Evolutionary conservation across 2,329 filamentous ascomycete genomes (phyloP), one percentile per base, ranked within the genome.

Genomic region (Calcarisporium arbuscula): DNA sequence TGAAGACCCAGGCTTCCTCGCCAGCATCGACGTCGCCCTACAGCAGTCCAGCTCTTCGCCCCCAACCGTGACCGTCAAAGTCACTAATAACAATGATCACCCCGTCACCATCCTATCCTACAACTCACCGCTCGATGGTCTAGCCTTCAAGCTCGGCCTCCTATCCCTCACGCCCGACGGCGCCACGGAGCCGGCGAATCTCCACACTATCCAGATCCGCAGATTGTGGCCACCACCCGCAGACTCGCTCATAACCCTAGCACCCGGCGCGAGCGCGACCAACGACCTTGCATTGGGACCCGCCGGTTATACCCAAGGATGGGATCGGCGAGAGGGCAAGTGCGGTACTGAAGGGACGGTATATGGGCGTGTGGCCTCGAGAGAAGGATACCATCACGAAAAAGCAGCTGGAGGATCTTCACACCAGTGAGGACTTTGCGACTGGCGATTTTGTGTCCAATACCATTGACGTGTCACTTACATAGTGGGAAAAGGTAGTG

Each of bases 121-220:
- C 54, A 52, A 61, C 31, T 64, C 65, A 1, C 66, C 66, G n/a
- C 51, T 70, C n/a, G 66, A 70, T 42, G 50, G 54, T 0, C 33
- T 65, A 12, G 64, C 59, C 0, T 39, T 66, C 29, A 54, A 60
- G 34, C 52, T 68, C 4, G 66, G 66, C 8, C 47, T 64, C n/a
- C 33, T 69, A 5, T 49, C 51, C 21, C 55, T 70, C 40, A 62
- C 53, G 4, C 60, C 58, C 4, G 50, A 54, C 4, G 57, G 54
- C 2, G 49, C 51, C 12, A 45, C 47, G 5, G 25, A 39, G 16
- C 56, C 63, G 5, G 35, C 69, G 5, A 51, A 62, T 4, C 47
- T 66, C 8, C 54, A 57, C 10, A 52, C 46, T 11, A 47, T 68
- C 32, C 51, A 62, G 35, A 45, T 66, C 28, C 54, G 58, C 21